Evolutionary conservation across 257 asterid genomes (phyloP).

Genomic region (Marsdenia floribunda): DNA sequence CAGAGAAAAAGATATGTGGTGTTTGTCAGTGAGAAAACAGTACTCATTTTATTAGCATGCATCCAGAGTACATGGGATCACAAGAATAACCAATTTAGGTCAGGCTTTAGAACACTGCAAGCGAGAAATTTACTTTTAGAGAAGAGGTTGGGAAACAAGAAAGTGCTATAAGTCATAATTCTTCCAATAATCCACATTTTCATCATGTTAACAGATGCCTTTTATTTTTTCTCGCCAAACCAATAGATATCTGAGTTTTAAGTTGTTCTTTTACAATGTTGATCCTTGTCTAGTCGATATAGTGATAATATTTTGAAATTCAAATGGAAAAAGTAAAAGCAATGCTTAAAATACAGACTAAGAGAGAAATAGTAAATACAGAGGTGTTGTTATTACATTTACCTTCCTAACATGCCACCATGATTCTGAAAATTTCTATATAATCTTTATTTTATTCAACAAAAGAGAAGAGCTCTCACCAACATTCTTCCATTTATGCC

Average conservation of each 20-base stretch:
- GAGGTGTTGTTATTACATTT: neutral
- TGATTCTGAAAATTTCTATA: neutral
- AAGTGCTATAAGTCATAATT: neutral
- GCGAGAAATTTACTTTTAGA: neutral
- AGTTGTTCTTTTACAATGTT: neutral
- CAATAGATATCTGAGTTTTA: neutral
- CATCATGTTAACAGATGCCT: neutral
- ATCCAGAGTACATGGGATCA: neutral
- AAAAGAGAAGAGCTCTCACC: constrained; percentile 32
- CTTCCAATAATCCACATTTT: neutral
- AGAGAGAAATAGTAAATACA: neutral
- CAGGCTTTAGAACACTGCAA: neutral
- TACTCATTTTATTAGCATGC: neutral
- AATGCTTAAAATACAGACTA: neutral
- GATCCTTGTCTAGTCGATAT: neutral
- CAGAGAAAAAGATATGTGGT: neutral
- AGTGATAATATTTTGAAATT: neutral
- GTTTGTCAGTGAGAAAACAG: neutral
- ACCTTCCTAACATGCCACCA: neutral
- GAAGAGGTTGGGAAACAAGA: neutral
- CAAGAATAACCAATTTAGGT: neutral
- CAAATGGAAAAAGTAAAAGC: neutral
- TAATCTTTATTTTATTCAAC: neutral
- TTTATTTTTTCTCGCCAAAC: neutral
- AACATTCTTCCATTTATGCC: constrained; percentile 64